These are phyloP conservation scores for Penicillium sp. DNA, from an alignment of 2,329 filamentous ascomycete genomes.

Conservation along the genomic window DNA sequence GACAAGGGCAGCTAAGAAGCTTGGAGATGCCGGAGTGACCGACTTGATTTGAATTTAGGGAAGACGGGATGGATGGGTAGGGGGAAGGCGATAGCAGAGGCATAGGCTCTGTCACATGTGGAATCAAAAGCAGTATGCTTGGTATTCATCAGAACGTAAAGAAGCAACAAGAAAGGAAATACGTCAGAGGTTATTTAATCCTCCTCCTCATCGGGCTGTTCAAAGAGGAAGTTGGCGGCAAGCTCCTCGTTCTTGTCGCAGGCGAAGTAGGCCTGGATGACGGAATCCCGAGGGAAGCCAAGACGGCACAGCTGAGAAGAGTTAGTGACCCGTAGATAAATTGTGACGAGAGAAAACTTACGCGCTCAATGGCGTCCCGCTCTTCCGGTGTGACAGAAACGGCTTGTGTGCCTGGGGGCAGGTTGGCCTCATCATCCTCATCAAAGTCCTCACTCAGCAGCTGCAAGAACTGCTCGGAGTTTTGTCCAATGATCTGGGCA, in stretches of 20 bases:
- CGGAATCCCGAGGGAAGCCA: slow-evolving; percentile 88
- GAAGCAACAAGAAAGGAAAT: slow-evolving; percentile 10
- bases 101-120: slow-evolving; percentile 11
- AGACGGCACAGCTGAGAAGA: slow-evolving; percentile 76
- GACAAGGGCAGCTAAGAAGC: slow-evolving; percentile 1
- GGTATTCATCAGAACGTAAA: slow-evolving; percentile 31
- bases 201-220: slow-evolving; percentile 83
- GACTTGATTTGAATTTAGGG: slow-evolving; percentile 3
- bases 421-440: slow-evolving; percentile 60
- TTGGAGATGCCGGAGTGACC: slow-evolving; percentile 2
- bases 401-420: slow-evolving; percentile 84
- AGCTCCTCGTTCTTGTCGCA: slow-evolving; percentile 99
- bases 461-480: slow-evolving; percentile 90
- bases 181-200: slow-evolving; percentile 26
- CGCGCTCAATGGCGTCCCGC: slow-evolving; percentile 92
- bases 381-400: slow-evolving; percentile 95
- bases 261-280: slow-evolving; percentile 97
- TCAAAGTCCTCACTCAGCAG: slow-evolving; percentile 85
- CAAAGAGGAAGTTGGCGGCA: slow-evolving; percentile 96
- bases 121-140: slow-evolving; percentile 26
- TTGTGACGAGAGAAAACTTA: slow-evolving; percentile 48
- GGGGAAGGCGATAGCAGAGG: not conserved
- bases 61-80: slow-evolving; percentile 4
- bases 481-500: slow-evolving; percentile 84
- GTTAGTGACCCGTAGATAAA: not conserved